Conservation (phyloP, 2,329 filamentous ascomycete genomes). For the Monilinia aucupariae region DNA sequence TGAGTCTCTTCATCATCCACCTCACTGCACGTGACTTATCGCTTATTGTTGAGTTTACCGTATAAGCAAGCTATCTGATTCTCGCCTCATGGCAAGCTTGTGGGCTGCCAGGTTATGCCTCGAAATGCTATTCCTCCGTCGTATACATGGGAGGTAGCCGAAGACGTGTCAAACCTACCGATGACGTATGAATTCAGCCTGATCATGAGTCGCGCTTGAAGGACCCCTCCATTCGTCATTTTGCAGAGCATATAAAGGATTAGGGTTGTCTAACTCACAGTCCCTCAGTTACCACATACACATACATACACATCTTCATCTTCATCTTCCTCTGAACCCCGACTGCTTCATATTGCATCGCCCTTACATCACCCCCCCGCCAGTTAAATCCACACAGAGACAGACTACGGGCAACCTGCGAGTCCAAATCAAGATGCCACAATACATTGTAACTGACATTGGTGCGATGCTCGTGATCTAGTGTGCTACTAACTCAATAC, state of each 20-base stretch:
- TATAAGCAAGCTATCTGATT: no score
- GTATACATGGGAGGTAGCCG: no score
- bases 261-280: neutral
- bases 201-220: neutral
- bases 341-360: neutral
- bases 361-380: neutral
- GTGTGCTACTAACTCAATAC: neutral
- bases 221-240: neutral
- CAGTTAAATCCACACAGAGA: no score
- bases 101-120: neutral
- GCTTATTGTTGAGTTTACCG: no score
- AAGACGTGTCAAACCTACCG: neutral
- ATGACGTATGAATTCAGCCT: slow-evolving; percentile 3
- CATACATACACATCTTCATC: neutral
- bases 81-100: neutral
- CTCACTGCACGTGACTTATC: no score
- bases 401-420: neutral
- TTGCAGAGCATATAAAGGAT: neutral
- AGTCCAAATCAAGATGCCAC: neutral
- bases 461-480: neutral
- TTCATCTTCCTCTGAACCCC: neutral
- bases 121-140: neutral
- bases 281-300: neutral
- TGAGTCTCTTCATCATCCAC: no score
- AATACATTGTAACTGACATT: neutral